Conservation (phyloP, 2,329 filamentous ascomycete species). For the Talaromyces sp. region DNA sequence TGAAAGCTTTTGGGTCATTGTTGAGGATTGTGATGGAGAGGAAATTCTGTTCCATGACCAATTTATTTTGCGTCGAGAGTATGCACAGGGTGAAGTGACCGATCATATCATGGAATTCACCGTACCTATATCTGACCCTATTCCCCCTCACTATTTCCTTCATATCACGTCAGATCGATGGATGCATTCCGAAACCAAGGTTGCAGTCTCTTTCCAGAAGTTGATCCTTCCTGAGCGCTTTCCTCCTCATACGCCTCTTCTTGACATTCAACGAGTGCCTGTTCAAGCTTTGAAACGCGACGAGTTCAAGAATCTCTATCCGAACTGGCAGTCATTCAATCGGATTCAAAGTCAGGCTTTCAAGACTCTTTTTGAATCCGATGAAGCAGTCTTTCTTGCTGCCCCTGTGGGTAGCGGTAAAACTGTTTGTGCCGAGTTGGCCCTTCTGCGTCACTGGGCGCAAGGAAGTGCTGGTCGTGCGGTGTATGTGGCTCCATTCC, state of each 20-base stretch:
- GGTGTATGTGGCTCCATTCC: constrained; percentile 91
- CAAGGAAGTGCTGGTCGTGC: constrained; percentile 67
- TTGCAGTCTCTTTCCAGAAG: constrained; percentile 92
- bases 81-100: constrained; percentile 76
- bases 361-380: constrained; percentile 82
- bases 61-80: constrained; percentile 85
- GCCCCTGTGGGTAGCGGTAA: constrained; percentile 94
- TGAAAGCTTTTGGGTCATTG: constrained; percentile 94
- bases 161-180: constrained; percentile 90
- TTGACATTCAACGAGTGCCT: constrained; percentile 87
- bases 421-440: constrained; percentile 93
- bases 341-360: constrained; percentile 97
- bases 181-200: constrained; percentile 95
- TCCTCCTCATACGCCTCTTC: constrained; percentile 82
- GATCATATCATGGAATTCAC: constrained; percentile 96
- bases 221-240: constrained; percentile 93
- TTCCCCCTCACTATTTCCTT: constrained; percentile 98
- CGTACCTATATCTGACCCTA: constrained; percentile 91
- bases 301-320: constrained; percentile 76
- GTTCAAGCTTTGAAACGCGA: constrained; percentile 81
- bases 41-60: constrained; percentile 93
- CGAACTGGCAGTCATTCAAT: constrained; percentile 84
- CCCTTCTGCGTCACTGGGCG: constrained; percentile 82
- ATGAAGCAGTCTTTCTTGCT: constrained; percentile 90
- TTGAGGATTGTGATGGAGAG: constrained; percentile 96